These are phyloP conservation scores for Zygoascus bituminiphila DNA, from an alignment of 805 yeast species.

Conservation along the genomic window DNA sequence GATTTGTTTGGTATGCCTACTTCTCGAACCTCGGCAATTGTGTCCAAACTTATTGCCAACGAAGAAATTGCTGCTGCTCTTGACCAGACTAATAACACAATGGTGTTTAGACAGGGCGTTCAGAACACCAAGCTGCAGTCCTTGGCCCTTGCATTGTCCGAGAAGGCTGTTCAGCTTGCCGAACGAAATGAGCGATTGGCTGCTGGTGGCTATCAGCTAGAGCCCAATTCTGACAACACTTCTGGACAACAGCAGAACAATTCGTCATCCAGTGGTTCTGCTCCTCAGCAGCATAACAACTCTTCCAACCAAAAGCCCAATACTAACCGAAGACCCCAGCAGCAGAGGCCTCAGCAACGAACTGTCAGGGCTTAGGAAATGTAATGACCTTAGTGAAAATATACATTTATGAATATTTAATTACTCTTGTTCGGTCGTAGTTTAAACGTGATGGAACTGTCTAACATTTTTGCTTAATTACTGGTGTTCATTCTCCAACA, in stretches of 20 bases:
- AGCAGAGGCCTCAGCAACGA: constrained; percentile 3
- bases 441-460: background rate
- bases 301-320: constrained; percentile 1
- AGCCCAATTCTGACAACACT: background rate
- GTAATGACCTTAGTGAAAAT: background rate
- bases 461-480: too few relatives aligned
- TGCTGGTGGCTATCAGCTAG: constrained; percentile 54
- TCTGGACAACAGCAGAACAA: background rate
- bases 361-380: background rate
- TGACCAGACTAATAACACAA: constrained; percentile 53
- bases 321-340: constrained; percentile 2
- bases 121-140: constrained; percentile 82
- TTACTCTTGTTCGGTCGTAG: background rate
- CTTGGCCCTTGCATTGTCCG: constrained; percentile 76
- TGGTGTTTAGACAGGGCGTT: constrained; percentile 66
- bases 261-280: background rate
- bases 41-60: constrained; percentile 65
- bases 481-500: too few relatives aligned
- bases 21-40: constrained; percentile 49
- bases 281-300: background rate
- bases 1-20: constrained; percentile 52
- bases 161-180: constrained; percentile 64
- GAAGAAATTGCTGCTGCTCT: constrained; percentile 73
- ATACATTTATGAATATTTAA: background rate
- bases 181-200: constrained; percentile 83